A percentile compares a stretch with the other conserved stretches of the same genome.
These are phyloP conservation scores for Cordyceps militaris DNA, from an alignment of 2,329 filamentous ascomycete species.

Conservation along the genomic window DNA sequence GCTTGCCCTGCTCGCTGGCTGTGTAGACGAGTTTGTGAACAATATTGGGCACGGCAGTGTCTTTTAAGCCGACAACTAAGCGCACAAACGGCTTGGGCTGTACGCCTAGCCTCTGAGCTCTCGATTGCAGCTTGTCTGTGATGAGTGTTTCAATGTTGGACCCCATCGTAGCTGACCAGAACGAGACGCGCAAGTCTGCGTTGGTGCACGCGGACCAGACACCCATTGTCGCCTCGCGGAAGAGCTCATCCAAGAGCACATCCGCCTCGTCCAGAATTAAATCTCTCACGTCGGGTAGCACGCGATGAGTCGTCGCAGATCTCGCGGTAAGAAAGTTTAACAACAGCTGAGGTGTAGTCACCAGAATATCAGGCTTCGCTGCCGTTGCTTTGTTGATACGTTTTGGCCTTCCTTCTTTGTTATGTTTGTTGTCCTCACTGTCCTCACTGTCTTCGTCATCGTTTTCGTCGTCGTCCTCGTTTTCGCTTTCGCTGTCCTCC, in stretches of 20 bases:
- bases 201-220: conserved; percentile 77
- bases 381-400: conserved; percentile 20
- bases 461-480: conserved; percentile 31
- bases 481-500: conserved; percentile 31
- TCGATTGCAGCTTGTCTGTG: conserved; percentile 55
- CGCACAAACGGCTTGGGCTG: conserved; percentile 57
- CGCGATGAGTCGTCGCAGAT: conserved; percentile 37
- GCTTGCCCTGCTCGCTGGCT: conserved; percentile 87
- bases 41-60: conserved; percentile 89
- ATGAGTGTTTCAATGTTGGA: conserved; percentile 82
- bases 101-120: conserved; percentile 35
- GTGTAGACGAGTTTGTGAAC: conserved; percentile 84
- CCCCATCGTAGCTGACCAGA: conserved; percentile 97
- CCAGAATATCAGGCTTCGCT: conserved; percentile 31
- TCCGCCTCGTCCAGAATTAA: conserved; percentile 91
- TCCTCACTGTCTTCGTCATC: conserved; percentile 30
- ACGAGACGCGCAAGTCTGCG: conserved; percentile 62
- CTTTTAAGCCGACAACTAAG: conserved; percentile 91
- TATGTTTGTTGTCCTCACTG: conserved; percentile 26
- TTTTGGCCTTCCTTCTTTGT: conserved; percentile 16
- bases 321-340: conserved; percentile 59
- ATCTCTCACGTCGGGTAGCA: conserved; percentile 61
- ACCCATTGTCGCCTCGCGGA: conserved; percentile 77
- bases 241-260: conserved; percentile 84
- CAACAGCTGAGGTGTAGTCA: conserved; percentile 51